A percentile compares a stretch with the other conserved stretches of the same genome.
Evolutionary conservation across 1,139 yeast species (phyloP).

Genomic region (Yamadazyma buinensis): DNA sequence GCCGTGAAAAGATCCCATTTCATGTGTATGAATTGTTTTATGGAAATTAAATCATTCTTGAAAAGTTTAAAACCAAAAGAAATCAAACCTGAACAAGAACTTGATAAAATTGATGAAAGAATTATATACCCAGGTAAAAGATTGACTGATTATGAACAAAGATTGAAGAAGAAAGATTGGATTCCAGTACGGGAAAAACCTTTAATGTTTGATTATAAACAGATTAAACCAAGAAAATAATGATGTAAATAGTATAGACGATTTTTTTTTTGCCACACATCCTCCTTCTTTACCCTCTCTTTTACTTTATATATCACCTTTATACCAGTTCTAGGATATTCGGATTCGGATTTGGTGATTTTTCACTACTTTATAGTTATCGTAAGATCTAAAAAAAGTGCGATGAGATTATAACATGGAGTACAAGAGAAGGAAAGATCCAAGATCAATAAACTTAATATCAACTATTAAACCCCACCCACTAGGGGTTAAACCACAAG

Average conservation of each 20-base stretch:
- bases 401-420: constrained; percentile 1
- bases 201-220: constrained; percentile 23
- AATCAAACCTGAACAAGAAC: constrained; percentile 27
- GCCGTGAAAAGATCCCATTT: constrained; percentile 85
- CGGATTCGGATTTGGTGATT: no score
- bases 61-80: constrained; percentile 30
- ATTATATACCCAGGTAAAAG: constrained; percentile 74
- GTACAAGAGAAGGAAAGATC: constrained; percentile 14
- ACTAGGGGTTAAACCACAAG: constrained; percentile 69
- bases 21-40: constrained; percentile 89
- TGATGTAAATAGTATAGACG: constrained; percentile 5
- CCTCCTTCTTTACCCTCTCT: no score
- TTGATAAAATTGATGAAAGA: constrained; percentile 60
- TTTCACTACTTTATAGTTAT: not conserved
- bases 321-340: no score
- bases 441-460: constrained; percentile 21
- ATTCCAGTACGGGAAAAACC: constrained; percentile 50
- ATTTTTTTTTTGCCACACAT: no score
- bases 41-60: constrained; percentile 74
- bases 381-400: not conserved
- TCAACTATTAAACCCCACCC: constrained; percentile 51
- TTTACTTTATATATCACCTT: no score
- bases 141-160: constrained; percentile 40
- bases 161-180: constrained; percentile 57
- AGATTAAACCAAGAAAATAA: constrained; percentile 18